A percentile compares a stretch with the other conserved stretches of the same genome.
phyloP scores from a whole-genome alignment of 1,284 basidiomycete genomes.

The Microbotryomycetes sp. region DNA sequence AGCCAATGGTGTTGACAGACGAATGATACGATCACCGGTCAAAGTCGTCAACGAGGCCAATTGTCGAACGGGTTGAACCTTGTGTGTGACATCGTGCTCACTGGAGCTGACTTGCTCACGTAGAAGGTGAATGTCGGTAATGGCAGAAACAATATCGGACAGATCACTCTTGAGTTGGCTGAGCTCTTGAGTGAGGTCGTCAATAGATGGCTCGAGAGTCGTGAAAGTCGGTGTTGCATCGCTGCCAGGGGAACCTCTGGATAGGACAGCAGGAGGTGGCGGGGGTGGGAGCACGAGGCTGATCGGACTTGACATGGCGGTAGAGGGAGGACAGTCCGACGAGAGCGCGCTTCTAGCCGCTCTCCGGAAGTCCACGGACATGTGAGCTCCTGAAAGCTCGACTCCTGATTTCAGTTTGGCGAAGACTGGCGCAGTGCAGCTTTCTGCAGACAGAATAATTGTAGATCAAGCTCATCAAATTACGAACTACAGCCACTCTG shows the following conservation, averaged over 20 bases:
- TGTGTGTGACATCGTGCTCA: background rate
- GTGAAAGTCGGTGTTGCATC: background rate
- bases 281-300: background rate
- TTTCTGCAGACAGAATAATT: no score
- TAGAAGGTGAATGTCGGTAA: background rate
- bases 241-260: background rate
- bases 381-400: background rate
- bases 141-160: background rate
- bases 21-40: background rate
- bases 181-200: background rate
- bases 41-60: constrained; percentile 1
- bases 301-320: background rate
- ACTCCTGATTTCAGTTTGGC: no score
- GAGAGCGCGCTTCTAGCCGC: background rate
- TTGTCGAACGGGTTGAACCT: background rate
- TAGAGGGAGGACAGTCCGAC: background rate
- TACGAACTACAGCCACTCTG: no score
- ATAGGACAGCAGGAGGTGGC: background rate
- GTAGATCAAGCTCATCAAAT: no score
- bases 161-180: background rate
- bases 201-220: background rate
- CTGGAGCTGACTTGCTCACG: background rate
- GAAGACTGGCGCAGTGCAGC: no score
- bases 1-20: constrained; percentile 1
- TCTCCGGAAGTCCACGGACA: background rate